phyloP scores from a whole-genome alignment of 225 moss, liverwort and hornwort genomes.

The Antitrichia curtipendula region DNA sequence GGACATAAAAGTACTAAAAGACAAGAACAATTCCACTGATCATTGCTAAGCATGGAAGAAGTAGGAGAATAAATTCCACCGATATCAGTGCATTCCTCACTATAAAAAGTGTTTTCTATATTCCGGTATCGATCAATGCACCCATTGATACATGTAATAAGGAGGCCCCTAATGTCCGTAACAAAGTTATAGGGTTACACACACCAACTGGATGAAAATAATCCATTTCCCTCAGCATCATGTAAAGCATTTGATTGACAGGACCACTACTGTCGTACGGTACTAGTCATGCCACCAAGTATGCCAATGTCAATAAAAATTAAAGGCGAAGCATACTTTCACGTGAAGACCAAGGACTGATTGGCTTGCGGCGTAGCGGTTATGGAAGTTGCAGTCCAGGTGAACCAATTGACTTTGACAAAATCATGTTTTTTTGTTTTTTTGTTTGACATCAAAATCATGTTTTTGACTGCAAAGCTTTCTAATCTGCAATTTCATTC shows the following conservation, averaged over 20 bases:
- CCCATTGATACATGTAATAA: neutral
- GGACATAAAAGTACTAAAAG: accelerated
- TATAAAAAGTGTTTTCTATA: neutral
- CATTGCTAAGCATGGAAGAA: no score
- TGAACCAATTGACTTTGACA: neutral
- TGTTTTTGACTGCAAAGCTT: neutral
- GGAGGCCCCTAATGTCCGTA: neutral
- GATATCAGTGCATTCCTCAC: accelerated
- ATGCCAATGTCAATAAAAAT: neutral
- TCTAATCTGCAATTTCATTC: neutral
- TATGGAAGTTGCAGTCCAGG: neutral
- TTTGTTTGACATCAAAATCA: no score
- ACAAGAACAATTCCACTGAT: neutral
- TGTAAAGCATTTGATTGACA: neutral
- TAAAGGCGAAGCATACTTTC: neutral
- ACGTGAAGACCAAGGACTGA: neutral
- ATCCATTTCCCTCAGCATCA: neutral
- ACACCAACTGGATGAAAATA: neutral
- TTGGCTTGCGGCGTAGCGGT: neutral
- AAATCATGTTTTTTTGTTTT: neutral
- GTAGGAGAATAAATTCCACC: neutral
- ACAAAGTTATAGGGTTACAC: neutral
- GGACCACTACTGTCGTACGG: neutral
- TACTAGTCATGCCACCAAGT: neutral
- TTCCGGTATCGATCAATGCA: accelerated